phyloP scores from a whole-genome alignment of 257 asterid species.

The Solanum rostratum region DNA sequence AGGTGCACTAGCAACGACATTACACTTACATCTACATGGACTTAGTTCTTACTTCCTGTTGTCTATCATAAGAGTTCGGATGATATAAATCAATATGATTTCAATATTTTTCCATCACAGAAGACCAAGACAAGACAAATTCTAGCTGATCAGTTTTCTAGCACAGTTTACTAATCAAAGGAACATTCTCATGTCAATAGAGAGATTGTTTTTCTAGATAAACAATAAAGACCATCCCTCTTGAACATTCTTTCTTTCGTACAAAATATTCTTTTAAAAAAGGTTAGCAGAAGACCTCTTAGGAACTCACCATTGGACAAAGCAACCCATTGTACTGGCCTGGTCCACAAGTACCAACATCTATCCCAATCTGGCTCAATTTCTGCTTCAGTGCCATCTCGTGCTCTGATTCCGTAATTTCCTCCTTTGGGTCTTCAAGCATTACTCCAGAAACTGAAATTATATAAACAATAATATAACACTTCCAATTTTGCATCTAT shows the following conservation, averaged over 20 bases:
- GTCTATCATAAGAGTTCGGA: background rate
- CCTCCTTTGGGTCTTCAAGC: conserved; percentile 30
- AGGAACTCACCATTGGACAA: conserved; percentile 62
- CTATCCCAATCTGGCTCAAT: conserved; percentile 47
- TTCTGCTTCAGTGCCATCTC: conserved; percentile 33
- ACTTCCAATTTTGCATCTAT: no score
- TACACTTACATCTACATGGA: background rate
- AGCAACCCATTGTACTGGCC: conserved; percentile 51
- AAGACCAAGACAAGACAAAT: background rate
- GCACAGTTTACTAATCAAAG: background rate
- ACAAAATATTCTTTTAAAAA: background rate
- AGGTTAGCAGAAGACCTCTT: background rate
- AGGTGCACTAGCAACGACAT: background rate
- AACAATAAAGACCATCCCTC: background rate
- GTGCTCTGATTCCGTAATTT: conserved; percentile 15
- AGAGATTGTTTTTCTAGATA: background rate
- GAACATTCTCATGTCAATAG: background rate
- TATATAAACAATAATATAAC: background rate
- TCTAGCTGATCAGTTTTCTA: background rate
- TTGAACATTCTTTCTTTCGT: background rate
- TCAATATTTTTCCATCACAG: background rate
- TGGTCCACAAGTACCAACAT: conserved; percentile 29
- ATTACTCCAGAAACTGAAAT: conserved; percentile 32
- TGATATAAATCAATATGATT: background rate
- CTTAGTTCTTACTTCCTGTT: background rate